phyloP scores from a whole-genome alignment of 2,329 filamentous ascomycete genomes.

The Cladosporium sp. region DNA sequence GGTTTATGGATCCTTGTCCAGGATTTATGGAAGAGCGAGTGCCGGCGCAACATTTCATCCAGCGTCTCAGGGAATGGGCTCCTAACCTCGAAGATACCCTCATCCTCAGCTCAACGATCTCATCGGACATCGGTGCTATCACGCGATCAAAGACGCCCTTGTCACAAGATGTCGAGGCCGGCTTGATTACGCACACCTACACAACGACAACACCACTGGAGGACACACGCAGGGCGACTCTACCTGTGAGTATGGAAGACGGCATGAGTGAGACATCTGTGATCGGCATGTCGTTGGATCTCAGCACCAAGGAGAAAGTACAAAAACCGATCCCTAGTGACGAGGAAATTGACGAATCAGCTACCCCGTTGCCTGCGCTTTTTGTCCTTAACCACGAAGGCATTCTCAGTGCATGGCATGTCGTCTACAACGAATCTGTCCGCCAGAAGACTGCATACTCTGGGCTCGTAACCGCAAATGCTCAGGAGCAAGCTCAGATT shows the following conservation, averaged over 20 bases:
- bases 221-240: constrained; percentile 66
- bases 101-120: constrained; percentile 73
- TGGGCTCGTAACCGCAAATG: constrained; percentile 51
- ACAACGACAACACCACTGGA: constrained; percentile 65
- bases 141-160: constrained; percentile 66
- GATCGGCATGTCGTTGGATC: constrained; percentile 74
- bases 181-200: constrained; percentile 60
- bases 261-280: constrained; percentile 65
- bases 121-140: constrained; percentile 71
- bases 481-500: constrained; percentile 24
- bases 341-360: constrained; percentile 70
- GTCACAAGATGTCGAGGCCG: constrained; percentile 52
- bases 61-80: constrained; percentile 71
- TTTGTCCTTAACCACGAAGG: constrained; percentile 87
- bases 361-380: constrained; percentile 73
- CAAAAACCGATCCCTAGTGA: constrained; percentile 39
- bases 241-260: constrained; percentile 59
- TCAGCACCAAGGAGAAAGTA: constrained; percentile 32
- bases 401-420: constrained; percentile 79
- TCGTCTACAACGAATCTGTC: constrained; percentile 84
- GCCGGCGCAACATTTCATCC: constrained; percentile 70
- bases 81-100: constrained; percentile 76
- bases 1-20: constrained; percentile 65
- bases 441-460: constrained; percentile 66
- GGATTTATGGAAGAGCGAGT: constrained; percentile 48